Evolutionary conservation across 2,329 filamentous ascomycete species (phyloP), one percentile per base, ranked within the genome.

Genomic region (Ceratocystis ficicola): DNA sequence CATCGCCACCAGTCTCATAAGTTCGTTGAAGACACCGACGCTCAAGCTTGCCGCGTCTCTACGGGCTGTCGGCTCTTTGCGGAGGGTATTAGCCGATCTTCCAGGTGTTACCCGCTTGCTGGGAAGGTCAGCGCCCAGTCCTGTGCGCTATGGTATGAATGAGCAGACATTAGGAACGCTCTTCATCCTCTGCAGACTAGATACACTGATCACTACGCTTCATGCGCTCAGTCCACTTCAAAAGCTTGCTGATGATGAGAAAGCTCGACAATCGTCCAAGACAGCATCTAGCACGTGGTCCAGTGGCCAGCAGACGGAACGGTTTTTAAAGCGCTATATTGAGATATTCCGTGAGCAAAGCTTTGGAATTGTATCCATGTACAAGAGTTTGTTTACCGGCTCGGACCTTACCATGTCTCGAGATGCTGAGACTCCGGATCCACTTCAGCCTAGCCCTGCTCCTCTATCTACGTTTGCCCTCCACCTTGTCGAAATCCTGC

Each of bases 311-410:
- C 94, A 97, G 74, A 96, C 92, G 0, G 94, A 97, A 74, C 83
- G 91, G 63, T 99, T 91, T 72, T 78, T 99, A 55, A 99, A 97
- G 75, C 84, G 92, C 61, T 99, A 95, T 75, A 89, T 99, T 71
- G 94, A 99, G 73, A 91, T 99, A 32, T 97, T 97, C 74, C 88
- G 94, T 64, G 94, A 99, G 75, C 94, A 99, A 75, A 96, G 90
- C 73, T 99, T 99, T 74, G 89, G 87, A 55, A 95, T 97, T 68
- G 85, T 97, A 32, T 95, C 90, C 67, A 90, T 97, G 81, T 96
- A 95, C 75, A 89, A 87, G 71, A 94, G 88, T 71, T 90, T 97
- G 65, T 95, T 95, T 72, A 86, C 88, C 52, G 68, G 59, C n/a
- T 66, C 44, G 17, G 50, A 65, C 25, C 12, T 65, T 15, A 41